Evolutionary conservation across 257 asterid genomes (phyloP), one percentile per base, ranked within the genome.

Genomic region (Orobanche coerulescens): DNA sequence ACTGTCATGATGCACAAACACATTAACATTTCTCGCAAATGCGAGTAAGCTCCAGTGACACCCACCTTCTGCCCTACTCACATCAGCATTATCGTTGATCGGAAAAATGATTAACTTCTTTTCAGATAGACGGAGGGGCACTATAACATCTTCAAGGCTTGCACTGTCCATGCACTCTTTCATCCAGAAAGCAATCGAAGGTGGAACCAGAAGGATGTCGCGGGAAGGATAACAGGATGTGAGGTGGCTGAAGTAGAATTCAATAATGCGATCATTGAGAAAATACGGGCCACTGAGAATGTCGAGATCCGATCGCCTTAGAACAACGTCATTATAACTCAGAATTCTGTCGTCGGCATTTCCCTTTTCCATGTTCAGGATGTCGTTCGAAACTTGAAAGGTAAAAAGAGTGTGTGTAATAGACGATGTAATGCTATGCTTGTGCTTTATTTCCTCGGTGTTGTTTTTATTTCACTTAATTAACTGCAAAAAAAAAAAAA

Each of bases 181-280:
- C 52, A 91, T 85, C 96, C 94, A 91, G 71, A 85, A 86, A 39
- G 90, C 68, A 46, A 91, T 80, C 19, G 93, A 79, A 71, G 97
- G 96, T 16, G 94, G 83, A 1, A 85, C 73, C 20, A 91, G 72
- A 40, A 85, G 83, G 71, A 87, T 64, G 61, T 81, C 89, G 20
- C 85, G 81, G 0, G 79, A 68, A 22, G 91, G 74, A 57, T 66
- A 71, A 66, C 58, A 23, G 28, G 95, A 74, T 10, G 76, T 23
- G 43, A 85, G 84, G 69, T 80, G 75, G 75, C 92, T 83, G 73
- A 91, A 85, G 67, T 85, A 87, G 82, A 91, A 91, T 37, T 87
- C 94, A 30, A 91, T 85, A 37, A 85, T 78, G 55, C 94, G 92
- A 70, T 91, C 96, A 50, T 85, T 91, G 52, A 91, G 85, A 62